Evolutionary conservation across 139 green algal species (phyloP).

Genomic region (Chlorokybus atmophyticus): DNA sequence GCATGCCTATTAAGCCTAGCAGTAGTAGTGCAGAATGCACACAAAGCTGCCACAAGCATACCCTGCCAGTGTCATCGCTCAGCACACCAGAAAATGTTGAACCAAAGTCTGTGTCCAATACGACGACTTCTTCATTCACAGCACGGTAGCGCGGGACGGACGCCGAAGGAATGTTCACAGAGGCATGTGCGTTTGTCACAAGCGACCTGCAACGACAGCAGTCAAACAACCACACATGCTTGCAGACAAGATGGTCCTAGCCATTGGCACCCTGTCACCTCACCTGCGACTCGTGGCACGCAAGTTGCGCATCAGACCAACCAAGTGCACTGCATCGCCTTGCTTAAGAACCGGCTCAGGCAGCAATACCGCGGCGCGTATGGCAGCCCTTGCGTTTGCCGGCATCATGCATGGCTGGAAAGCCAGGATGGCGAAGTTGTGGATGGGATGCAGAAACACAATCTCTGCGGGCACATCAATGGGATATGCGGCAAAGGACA

Average conservation of each 20-base stretch:
- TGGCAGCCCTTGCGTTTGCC: too few species aligned
- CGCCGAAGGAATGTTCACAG: conserved; percentile 39
- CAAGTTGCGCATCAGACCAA: conserved; percentile 25
- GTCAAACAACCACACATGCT: too few species aligned
- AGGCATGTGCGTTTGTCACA: conserved; percentile 55
- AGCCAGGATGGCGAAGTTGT: conserved; percentile 26
- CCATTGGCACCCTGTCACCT: too few species aligned
- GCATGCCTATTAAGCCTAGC: too few species aligned
- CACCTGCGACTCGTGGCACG: conserved; percentile 53
- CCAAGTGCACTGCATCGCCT: conserved; percentile 43
- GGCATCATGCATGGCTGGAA: too few species aligned
- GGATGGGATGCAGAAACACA: conserved; percentile 27
- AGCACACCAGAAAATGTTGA: conserved; percentile 62
- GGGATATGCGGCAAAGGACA: conserved; percentile 74
- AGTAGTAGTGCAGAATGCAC: too few species aligned
- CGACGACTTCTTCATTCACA: conserved; percentile 78
- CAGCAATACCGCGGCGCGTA: conserved; percentile 15
- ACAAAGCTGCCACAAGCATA: too few species aligned
- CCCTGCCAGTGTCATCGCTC: conserved; percentile 45
- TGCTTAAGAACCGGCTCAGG: conserved; percentile 5
- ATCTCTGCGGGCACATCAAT: conserved; percentile 46
- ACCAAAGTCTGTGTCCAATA: conserved; percentile 83
- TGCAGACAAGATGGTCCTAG: too few species aligned
- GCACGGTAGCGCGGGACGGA: conserved; percentile 61
- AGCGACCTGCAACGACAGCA: too few species aligned